Base-by-base conservation (phyloP, 306 rosid species). In the Bauhinia variegata region DNA sequence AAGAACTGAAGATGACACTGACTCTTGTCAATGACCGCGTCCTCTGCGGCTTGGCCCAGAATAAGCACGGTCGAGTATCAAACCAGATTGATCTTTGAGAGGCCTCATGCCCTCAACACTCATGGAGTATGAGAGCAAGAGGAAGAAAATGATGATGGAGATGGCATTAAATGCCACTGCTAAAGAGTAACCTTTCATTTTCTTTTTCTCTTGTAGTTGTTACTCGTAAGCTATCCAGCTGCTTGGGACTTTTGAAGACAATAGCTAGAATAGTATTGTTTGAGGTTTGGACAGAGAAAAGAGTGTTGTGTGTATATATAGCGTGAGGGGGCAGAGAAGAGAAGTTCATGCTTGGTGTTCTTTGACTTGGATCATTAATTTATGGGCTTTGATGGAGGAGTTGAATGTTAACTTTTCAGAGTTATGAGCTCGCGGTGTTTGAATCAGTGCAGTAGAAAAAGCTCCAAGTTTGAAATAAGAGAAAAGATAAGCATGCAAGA, bases 41-140 rank as follows among this genome's bases (percentile, higher is more conserved):
- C 85, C 85, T 72, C 51, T 57, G 56, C 11, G 79, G 76, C 85
- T 81, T 38, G 85, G 85, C 15, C 85, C 85, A 36, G 85, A 76
- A 64, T 81, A 68, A 68, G 85, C 82, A 18, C 60, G 64, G 58
- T 32, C 58, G 67, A 68, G 51, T 4, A 76, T 44, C 7, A 64
- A 63, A 56, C 60, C 51, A 18, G 82, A 63, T 30, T 63, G 52
- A 62, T 72, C 49, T 44, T 39, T 63, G 12, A 73, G 70, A 43
- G 74, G 67, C 68, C 92, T 82, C 8, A 51, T 70, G 38, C 78
- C 83, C 23, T 88, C 85, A 49, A 68, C 87, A 23, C 78, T 75
- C 18, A 54, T 38, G 63, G 79, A 69, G 39, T 17, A 53, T 14
- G 88, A 84, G 15, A 86, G 52, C 59, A 84, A 54, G 34, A 91